Conservation (phyloP, 345 rosid species). For the Ceriops decandra region DNA sequence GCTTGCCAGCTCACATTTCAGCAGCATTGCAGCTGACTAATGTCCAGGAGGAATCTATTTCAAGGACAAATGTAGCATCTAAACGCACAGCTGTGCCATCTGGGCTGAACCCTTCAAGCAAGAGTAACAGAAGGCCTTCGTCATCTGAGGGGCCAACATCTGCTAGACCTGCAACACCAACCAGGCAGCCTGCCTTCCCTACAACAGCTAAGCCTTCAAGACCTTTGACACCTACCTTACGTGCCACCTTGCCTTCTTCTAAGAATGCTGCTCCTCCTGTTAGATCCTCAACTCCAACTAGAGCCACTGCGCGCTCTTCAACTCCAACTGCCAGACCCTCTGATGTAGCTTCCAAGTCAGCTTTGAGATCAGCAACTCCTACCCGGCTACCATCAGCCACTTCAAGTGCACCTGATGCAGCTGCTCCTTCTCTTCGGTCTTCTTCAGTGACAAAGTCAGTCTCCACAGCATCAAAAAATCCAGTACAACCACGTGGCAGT, state of each 20-base stretch:
- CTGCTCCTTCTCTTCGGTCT: slow-evolving; percentile 39
- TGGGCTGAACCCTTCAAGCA: slow-evolving; percentile 12
- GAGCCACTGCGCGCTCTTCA: slow-evolving; percentile 37
- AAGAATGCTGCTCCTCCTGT: slow-evolving; percentile 37
- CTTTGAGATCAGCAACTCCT: slow-evolving; percentile 23
- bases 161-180: slow-evolving; percentile 30
- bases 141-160: slow-evolving; percentile 16
- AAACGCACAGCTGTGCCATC: slow-evolving; percentile 11
- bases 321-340: slow-evolving; percentile 41
- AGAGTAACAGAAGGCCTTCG: slow-evolving; percentile 20
- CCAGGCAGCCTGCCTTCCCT: slow-evolving; percentile 13
- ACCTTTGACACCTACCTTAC: slow-evolving; percentile 27
- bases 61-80: slow-evolving; percentile 10
- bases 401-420: slow-evolving; percentile 10
- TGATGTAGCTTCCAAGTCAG: slow-evolving; percentile 36
- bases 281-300: slow-evolving; percentile 53
- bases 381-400: slow-evolving; percentile 15
- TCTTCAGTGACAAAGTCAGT: slow-evolving; percentile 45
- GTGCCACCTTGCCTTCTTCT: slow-evolving; percentile 32
- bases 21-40: slow-evolving; percentile 27
- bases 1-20: slow-evolving; percentile 21
- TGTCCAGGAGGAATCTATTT: slow-evolving; percentile 23
- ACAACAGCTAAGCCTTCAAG: slow-evolving; percentile 21
- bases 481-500: slow-evolving; percentile 21
- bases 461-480: slow-evolving; percentile 18